phyloP scores from a whole-genome alignment of 148 eudicot species.

The Spergularia marina region DNA sequence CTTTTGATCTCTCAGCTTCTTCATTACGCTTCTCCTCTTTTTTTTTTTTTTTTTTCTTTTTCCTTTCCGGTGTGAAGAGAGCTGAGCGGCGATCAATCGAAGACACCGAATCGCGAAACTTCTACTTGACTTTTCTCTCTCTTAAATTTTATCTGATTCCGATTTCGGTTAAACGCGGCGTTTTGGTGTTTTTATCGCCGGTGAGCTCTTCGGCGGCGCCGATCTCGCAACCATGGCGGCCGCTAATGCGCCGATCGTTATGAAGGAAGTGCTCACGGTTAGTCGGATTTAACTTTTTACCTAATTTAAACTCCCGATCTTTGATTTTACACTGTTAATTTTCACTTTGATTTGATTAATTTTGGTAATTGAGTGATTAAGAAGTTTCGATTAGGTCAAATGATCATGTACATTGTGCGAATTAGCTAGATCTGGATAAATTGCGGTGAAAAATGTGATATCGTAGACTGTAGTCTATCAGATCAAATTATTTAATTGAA shows the following conservation, averaged over 20 bases:
- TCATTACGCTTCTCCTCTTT: conserved; percentile 3
- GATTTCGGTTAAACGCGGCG: conserved; percentile 2
- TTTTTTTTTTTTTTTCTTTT: neutral
- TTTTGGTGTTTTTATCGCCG: neutral
- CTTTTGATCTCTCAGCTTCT: neutral
- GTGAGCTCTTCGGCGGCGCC: conserved; percentile 16
- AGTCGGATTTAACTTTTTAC: neutral
- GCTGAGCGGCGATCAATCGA: conserved; percentile 9
- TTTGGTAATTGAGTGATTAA: neutral
- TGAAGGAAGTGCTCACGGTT: conserved; percentile 96
- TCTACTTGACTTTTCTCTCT: conserved; percentile 20
- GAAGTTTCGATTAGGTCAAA: conserved; percentile 11
- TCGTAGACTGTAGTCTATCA: neutral
- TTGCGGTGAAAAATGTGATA: neutral
- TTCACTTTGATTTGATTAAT: conserved; percentile 12
- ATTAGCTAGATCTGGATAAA: conserved; percentile 31
- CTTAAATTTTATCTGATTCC: neutral
- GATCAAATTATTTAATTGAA: conserved; percentile 13
- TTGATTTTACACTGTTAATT: neutral
- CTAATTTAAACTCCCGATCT: conserved; percentile 14
- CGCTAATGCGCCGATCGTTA: conserved; percentile 94
- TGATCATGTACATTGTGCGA: conserved; percentile 14
- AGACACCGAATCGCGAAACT: neutral
- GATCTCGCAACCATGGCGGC: conserved; percentile 85
- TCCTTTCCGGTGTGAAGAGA: neutral